Evolutionary conservation across 805 yeast species (phyloP).

Genomic region (Starmerella stigmatis): DNA sequence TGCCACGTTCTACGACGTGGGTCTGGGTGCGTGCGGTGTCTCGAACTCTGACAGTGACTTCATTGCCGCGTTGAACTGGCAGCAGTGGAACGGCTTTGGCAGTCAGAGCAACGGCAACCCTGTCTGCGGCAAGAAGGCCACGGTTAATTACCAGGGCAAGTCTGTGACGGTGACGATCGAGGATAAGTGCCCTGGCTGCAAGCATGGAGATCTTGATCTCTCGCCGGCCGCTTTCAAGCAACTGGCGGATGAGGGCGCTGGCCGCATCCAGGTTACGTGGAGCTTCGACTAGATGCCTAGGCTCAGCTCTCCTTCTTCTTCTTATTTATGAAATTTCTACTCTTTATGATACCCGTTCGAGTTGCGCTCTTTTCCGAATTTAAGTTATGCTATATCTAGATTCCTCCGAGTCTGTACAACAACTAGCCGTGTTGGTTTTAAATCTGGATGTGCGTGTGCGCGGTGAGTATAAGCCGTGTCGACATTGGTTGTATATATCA

Average conservation of each 20-base stretch:
- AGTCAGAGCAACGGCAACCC: slow-evolving; percentile 37
- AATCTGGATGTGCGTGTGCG: too few relatives aligned
- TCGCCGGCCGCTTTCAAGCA: slow-evolving; percentile 49
- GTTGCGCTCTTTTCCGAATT: not conserved
- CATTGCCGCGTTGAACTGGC: slow-evolving; percentile 44
- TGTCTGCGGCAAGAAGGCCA: slow-evolving; percentile 45
- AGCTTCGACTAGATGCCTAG: slow-evolving; percentile 11
- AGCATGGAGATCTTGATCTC: slow-evolving; percentile 42
- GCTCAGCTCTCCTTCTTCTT: not conserved
- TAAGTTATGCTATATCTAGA: too few relatives aligned
- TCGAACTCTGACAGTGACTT: slow-evolving; percentile 38
- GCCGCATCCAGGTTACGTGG: slow-evolving; percentile 49
- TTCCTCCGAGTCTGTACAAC: too few relatives aligned
- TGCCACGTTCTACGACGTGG: slow-evolving; percentile 32
- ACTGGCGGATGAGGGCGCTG: slow-evolving; percentile 43
- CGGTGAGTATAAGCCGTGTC: too few relatives aligned
- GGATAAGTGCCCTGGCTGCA: slow-evolving; percentile 50
- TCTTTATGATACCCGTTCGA: not conserved
- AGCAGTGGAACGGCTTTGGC: slow-evolving; percentile 33
- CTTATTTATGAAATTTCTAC: slow-evolving; percentile 6
- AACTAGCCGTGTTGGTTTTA: too few relatives aligned
- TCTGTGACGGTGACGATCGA: slow-evolving; percentile 47
- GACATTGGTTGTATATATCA: too few relatives aligned
- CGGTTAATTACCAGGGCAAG: slow-evolving; percentile 39
- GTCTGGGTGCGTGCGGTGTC: slow-evolving; percentile 48